Conservation (phyloP, 352 stramenopile genomes). For the Thalassiosira exigua region DNA sequence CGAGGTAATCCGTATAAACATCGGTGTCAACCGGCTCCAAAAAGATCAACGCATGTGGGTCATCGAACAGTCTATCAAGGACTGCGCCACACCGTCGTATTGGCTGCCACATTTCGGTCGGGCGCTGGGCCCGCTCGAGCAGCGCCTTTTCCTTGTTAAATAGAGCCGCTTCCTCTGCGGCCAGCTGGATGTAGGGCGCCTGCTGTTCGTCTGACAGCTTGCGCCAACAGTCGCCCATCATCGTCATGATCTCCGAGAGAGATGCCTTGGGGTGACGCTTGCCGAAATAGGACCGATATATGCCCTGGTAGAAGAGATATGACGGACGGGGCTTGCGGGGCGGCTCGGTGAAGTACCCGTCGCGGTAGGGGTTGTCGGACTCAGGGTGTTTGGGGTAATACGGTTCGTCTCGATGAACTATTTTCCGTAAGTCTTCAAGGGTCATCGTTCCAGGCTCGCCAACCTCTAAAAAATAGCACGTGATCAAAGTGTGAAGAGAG, state of each 20-base stretch:
- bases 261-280: slow-evolving; percentile 69
- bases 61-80: slow-evolving; percentile 69
- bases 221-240: slow-evolving; percentile 79
- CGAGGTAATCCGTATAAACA: slow-evolving; percentile 84
- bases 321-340: slow-evolving; percentile 83
- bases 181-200: slow-evolving; percentile 73
- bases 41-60: slow-evolving; percentile 85
- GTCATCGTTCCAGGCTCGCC: slow-evolving; percentile 56
- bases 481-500: slow-evolving; percentile 1
- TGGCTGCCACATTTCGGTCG: slow-evolving; percentile 85
- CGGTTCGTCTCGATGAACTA: slow-evolving; percentile 73
- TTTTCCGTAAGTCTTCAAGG: slow-evolving; percentile 65
- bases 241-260: slow-evolving; percentile 77
- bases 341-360: slow-evolving; percentile 84
- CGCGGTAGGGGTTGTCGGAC: slow-evolving; percentile 84
- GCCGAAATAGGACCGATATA: slow-evolving; percentile 74
- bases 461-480: slow-evolving; percentile 48
- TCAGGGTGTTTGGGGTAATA: slow-evolving; percentile 79
- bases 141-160: slow-evolving; percentile 80
- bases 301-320: slow-evolving; percentile 84
- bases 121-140: slow-evolving; percentile 79
- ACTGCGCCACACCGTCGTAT: slow-evolving; percentile 80
- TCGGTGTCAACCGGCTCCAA: slow-evolving; percentile 84
- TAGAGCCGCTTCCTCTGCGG: slow-evolving; percentile 74
- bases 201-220: slow-evolving; percentile 75